Evolutionary conservation across 768 basidiomycete genomes (phyloP).

Genomic region (Leccinum longicurvipes): DNA sequence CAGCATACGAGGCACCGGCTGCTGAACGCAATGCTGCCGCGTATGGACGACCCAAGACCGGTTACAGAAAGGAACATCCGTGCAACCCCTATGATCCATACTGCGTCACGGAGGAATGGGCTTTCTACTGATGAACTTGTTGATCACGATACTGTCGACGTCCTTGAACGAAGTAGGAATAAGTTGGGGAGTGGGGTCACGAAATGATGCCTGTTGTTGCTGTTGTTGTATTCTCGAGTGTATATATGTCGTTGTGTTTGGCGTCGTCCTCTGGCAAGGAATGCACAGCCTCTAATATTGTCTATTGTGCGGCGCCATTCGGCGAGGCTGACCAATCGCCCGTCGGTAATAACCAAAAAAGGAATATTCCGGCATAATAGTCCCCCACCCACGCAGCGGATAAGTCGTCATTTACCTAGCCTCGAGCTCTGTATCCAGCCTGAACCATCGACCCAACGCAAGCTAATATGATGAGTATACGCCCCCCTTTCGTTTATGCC

Average conservation of each 20-base stretch:
- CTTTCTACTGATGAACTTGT: constrained; percentile 37
- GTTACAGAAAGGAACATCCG: constrained; percentile 43
- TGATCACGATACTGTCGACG: neutral
- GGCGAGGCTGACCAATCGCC: neutral
- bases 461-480: constrained; percentile 59
- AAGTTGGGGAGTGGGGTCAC: neutral
- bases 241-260: constrained; percentile 16
- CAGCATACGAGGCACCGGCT: constrained; percentile 17
- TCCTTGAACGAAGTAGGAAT: constrained; percentile 1
- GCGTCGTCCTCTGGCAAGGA: constrained; percentile 15
- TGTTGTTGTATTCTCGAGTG: constrained; percentile 5
- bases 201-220: constrained; percentile 6
- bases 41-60: constrained; percentile 27
- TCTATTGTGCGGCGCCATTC: neutral
- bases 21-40: constrained; percentile 31
- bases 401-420: constrained; percentile 16
- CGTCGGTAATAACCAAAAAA: constrained; percentile 17
- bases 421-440: constrained; percentile 11
- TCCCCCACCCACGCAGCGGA: constrained; percentile 6
- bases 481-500: constrained; percentile 20
- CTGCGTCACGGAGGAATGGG: constrained; percentile 73
- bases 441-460: constrained; percentile 12
- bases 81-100: constrained; percentile 60
- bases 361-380: constrained; percentile 15
- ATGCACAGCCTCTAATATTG: constrained; percentile 4